Evolutionary conservation across 805 yeast genomes (phyloP), one percentile per base, ranked within the genome.

Genomic region (Saccharomycopsis fermentans): DNA sequence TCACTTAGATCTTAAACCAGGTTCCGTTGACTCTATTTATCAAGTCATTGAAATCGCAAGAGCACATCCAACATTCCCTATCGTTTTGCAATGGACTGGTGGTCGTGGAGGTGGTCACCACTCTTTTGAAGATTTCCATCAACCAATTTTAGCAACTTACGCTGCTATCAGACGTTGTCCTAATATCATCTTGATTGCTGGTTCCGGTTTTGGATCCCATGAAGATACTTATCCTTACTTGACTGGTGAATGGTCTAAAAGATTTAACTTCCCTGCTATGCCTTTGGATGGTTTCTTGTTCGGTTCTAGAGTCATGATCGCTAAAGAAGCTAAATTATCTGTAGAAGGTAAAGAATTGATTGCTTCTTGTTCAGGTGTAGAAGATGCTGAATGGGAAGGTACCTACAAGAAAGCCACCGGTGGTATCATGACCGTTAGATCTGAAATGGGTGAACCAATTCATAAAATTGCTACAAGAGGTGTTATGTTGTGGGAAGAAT

Each of bases 61-160:
- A 70, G 91, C 96, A 55, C 96, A 91, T 75, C 99, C 99, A 65
- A 76, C 73, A 63, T 94, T 94, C 91, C 99, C 99, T 64, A 90
- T 94, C 69, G 92, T 94, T 58, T 77, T 94, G 67, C 99, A 94
- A 79, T 94, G 99, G 99, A 94, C 99, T 61, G 99, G 98, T 81
- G 99, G 99, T 74, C 91, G 99, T 81, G 99, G 97, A 77, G 99
- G 99, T 81, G 99, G 99, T 70, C 99, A 94, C 73, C 99, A 94
- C 74, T 92, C 98, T 55, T 94, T 84, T 70, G 99, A 94, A 80
- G 99, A 94, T 77, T 90, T 92, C 94, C 99, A 94, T 74, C 92
- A 91, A 70, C 98, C 99, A 65, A 81, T 94, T 65, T 77, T 94
- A 70, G 96, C 90, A 74, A 94, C 94, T 92, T 94, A 94, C 75